Base-by-base conservation (phyloP, 768 basidiomycete species). In the Lentinula lateritia region DNA sequence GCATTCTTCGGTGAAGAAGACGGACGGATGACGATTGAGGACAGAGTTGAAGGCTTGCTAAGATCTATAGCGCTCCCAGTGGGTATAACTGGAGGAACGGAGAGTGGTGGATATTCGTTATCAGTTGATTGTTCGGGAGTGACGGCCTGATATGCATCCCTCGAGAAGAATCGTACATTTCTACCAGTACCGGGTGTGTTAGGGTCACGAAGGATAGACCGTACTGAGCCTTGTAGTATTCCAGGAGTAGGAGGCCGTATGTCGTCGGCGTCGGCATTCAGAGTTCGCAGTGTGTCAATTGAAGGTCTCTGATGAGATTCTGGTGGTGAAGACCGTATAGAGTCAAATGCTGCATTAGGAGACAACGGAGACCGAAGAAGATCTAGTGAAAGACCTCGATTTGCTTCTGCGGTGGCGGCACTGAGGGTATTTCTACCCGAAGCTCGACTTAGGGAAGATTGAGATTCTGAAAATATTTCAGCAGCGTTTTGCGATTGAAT, bases 181-280 rank as follows among this genome's bases (percentile, higher is more conserved):
- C 86, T 85, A n/a, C 89, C 89, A 10, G 88, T 89, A 3, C 86
- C 88, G 15, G 89, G 89, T 0, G 88, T 87, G 52, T 85, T 85
- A 3, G 80, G 82, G 63, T 87, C 85, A 45, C 87, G 86, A 32
- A 91, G 78, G 64, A 91, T 91, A 15, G 89, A 90, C 13, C 88
- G 83, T 5, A 88, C 77, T 12, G 88, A 89, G 57, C 79, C 80
- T 61, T 72, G 70, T 39, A 74, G 72, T 28, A 79, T 75, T 50
- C 70, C 62, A 54, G 62, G 76, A 58, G 67, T 76, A 70, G 66
- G 69, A 63, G 67, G 76, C 69, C n/a, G 73, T 73, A 66, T 41
- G 61, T 48, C 64, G 52, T 6, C 68, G 65, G 36, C 57, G n/a
- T 6, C 68, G 65, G 36, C 53, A 13, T 39, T 35, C 53, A 41